Conservation (phyloP, 768 basidiomycete genomes). For the Termitomyces titanicus region DNA sequence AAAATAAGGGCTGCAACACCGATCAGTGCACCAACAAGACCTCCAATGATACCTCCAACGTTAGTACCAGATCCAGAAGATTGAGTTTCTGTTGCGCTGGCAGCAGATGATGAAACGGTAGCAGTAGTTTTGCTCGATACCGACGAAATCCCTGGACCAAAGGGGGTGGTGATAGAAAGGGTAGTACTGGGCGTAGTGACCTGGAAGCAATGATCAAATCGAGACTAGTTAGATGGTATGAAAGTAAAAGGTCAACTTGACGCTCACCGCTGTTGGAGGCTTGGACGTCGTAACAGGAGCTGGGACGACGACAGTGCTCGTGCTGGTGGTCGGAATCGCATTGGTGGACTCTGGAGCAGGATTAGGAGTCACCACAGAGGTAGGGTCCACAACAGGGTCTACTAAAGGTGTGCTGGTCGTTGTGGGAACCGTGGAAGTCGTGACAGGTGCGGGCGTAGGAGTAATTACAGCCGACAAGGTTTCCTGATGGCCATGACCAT, state of each 20-base stretch:
- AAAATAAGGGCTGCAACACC: conserved; percentile 39
- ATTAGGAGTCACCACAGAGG: background rate
- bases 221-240: background rate
- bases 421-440: background rate
- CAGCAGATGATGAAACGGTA: conserved; percentile 11
- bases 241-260: background rate
- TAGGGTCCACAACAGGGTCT: background rate
- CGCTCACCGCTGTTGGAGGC: background rate
- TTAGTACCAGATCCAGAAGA: conserved; percentile 15
- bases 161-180: background rate
- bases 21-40: conserved; percentile 42
- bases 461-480: background rate
- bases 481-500: too few relatives aligned
- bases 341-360: background rate
- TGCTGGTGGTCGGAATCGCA: conserved; percentile 1
- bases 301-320: background rate
- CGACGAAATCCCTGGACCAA: background rate
- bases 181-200: conserved; percentile 3
- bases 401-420: background rate
- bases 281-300: background rate
- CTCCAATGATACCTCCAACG: conserved; percentile 34
- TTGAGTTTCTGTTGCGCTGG: conserved; percentile 15
- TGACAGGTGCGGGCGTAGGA: background rate
- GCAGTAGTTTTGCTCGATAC: background rate
- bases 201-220: background rate